phyloP scores from a whole-genome alignment of 164 flowering plant genomes.

The Berberis thunbergii region DNA sequence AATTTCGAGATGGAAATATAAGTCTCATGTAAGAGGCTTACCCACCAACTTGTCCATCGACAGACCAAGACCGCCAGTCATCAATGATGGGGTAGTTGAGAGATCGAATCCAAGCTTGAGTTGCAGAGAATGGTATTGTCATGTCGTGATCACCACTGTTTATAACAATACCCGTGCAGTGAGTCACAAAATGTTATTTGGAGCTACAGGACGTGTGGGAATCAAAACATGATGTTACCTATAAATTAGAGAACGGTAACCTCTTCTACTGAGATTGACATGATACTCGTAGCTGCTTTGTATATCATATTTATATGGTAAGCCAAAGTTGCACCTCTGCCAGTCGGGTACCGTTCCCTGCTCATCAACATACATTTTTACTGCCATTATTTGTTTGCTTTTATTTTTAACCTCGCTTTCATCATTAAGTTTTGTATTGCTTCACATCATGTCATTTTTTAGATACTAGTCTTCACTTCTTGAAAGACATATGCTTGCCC shows the following conservation, averaged over 20 bases:
- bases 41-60: slow-evolving; percentile 48
- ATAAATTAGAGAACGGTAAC: slow-evolving; percentile 13
- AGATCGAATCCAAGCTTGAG: slow-evolving; percentile 48
- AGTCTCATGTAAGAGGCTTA: slow-evolving; percentile 4
- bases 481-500: neutral
- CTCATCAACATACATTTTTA: neutral
- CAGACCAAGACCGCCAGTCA: slow-evolving; percentile 53
- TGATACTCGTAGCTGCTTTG: slow-evolving; percentile 14
- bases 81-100: slow-evolving; percentile 39
- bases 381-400: neutral
- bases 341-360: slow-evolving; percentile 20
- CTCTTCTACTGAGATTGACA: slow-evolving; percentile 10
- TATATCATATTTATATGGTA: slow-evolving; percentile 9
- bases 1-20: neutral
- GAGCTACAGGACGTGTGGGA: neutral
- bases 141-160: slow-evolving; percentile 59
- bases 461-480: neutral
- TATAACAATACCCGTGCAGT: neutral
- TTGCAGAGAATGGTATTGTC: slow-evolving; percentile 20
- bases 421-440: no score
- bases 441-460: neutral
- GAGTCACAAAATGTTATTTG: neutral
- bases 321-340: slow-evolving; percentile 3
- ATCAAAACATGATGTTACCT: slow-evolving; percentile 15
- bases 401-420: neutral